Base-by-base conservation (phyloP, 148 eudicot species). In the Chenopodium quinoa region DNA sequence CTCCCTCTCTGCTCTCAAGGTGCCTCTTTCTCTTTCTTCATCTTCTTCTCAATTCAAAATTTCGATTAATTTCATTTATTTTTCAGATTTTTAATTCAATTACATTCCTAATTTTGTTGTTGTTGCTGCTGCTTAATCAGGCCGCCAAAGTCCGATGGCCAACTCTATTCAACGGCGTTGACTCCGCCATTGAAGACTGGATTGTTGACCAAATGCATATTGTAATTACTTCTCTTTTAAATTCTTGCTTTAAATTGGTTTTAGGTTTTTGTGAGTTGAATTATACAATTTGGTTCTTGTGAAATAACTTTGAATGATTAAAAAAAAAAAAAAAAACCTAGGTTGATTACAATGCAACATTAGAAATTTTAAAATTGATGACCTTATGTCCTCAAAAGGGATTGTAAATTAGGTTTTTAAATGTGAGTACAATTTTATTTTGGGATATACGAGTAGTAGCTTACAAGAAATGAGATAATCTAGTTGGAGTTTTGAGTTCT, bases 131-230 rank as follows among this genome's bases (percentile, higher is more conserved):
- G 19, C 37, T 29, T 11, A 40, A 13, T 27, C 78, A 95, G 99
- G 99, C 98, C 63, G 95, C 94, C 48, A 94, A 92, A 75, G 83
- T 89, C 81, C 91, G 95, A 88, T 96, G 99, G 99, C 97, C 98
- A 25, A 80, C 74, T 76, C 82, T 96, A 23, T 94, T 94, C 85
- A 75, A 81, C 27, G 86, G 84, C 65, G 89, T 94, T 72, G 93
- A 91, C 71, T 81, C 91, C 19, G 65, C 91, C 29, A 75, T 84
- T 76, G 95, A 96, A 85, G 89, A 89, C 60, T 94, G 95, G 97
- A 94, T 94, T 79, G 86, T 92, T 75, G 91, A 91, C 80, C 99
- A 96, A 86, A 96, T 96, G 99, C 90, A 88, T 84, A 87, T 32
- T 58, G 99, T 92, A 44, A 56, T 79, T 3, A 12, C 12, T 17